A percentile compares a stretch with the other conserved stretches of the same genome.
Conservation (phyloP, 2,329 filamentous ascomycete genomes). For the Alternaria conjuncta region DNA sequence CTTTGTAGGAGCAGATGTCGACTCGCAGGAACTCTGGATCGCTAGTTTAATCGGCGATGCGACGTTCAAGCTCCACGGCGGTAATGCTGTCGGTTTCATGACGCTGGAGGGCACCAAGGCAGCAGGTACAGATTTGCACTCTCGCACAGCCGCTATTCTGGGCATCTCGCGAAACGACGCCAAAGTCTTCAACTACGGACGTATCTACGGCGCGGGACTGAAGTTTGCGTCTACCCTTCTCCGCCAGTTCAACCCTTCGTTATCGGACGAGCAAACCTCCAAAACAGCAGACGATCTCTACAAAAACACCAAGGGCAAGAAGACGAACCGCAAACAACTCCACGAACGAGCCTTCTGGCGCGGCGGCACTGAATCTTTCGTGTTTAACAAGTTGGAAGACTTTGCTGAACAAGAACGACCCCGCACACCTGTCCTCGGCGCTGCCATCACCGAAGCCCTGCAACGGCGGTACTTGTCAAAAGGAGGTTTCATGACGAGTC, state of each 20-base stretch:
- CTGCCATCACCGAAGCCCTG: constrained; percentile 93
- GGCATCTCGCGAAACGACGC: constrained; percentile 95
- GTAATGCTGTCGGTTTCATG: constrained; percentile 99
- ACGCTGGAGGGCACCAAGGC: constrained; percentile 95
- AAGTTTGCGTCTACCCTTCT: constrained; percentile 91
- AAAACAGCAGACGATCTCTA: constrained; percentile 82
- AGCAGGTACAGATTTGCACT: constrained; percentile 92
- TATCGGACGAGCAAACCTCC: constrained; percentile 80
- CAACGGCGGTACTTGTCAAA: constrained; percentile 87
- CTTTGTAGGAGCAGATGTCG: constrained; percentile 96
- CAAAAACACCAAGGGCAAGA: constrained; percentile 85
- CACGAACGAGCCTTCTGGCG: constrained; percentile 86
- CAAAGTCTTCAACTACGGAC: constrained; percentile 98
- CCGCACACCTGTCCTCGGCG: constrained; percentile 88
- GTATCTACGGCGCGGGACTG: constrained; percentile 96
- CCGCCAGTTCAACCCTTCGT: constrained; percentile 86
- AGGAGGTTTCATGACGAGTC: constrained; percentile 90
- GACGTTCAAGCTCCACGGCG: constrained; percentile 92
- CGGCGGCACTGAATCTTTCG: constrained; percentile 94
- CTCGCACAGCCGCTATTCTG: constrained; percentile 87
- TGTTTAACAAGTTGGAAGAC: constrained; percentile 97
- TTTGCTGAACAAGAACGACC: constrained; percentile 95
- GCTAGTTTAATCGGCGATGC: constrained; percentile 93
- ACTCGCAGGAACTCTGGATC: constrained; percentile 98
- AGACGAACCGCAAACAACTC: constrained; percentile 76